phyloP scores from a whole-genome alignment of 2,329 filamentous ascomycete genomes.

The Verticillium nubilum region DNA sequence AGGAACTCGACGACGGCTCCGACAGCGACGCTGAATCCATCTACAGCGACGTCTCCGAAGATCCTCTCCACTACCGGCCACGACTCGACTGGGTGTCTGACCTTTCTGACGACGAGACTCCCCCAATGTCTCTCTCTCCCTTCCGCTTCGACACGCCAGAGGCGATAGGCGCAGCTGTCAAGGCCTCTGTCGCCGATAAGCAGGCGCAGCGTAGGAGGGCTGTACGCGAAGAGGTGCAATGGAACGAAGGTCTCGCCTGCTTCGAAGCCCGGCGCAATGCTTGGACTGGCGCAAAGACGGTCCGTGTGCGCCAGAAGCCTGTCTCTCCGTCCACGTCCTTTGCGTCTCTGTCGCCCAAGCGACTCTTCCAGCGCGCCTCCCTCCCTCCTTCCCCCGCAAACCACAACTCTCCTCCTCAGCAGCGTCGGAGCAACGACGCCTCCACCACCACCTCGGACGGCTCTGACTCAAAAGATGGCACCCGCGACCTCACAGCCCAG shows the following conservation, averaged over 20 bases:
- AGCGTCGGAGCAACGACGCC: conserved; percentile 20
- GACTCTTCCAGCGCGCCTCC: conserved; percentile 45
- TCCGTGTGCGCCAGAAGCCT: conserved; percentile 46
- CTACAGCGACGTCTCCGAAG: conserved; percentile 54
- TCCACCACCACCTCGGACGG: conserved; percentile 35
- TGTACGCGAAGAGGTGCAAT: conserved; percentile 59
- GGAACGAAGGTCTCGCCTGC: conserved; percentile 78
- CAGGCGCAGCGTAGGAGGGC: conserved; percentile 52
- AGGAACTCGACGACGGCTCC: conserved; percentile 31
- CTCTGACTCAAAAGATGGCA: conserved; percentile 34
- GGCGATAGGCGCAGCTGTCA: conserved; percentile 35
- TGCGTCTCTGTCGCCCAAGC: conserved; percentile 40
- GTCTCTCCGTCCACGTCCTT: conserved; percentile 30
- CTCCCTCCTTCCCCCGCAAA: conserved; percentile 26
- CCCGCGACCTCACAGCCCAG: conserved; percentile 23
- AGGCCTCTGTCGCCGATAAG: conserved; percentile 38
- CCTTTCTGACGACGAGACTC: conserved; percentile 42
- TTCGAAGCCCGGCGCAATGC: conserved; percentile 73
- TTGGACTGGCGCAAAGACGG: conserved; percentile 74
- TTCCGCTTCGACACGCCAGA: conserved; percentile 48
- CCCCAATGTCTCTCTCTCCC: conserved; percentile 32
- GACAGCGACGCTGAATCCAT: conserved; percentile 42
- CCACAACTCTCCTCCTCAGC: conserved; percentile 12
- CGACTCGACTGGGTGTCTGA: conserved; percentile 54
- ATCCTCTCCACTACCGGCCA: conserved; percentile 42